Evolutionary conservation across 1,284 basidiomycete genomes (phyloP).

Genomic region (Caloboletus inedulis): DNA sequence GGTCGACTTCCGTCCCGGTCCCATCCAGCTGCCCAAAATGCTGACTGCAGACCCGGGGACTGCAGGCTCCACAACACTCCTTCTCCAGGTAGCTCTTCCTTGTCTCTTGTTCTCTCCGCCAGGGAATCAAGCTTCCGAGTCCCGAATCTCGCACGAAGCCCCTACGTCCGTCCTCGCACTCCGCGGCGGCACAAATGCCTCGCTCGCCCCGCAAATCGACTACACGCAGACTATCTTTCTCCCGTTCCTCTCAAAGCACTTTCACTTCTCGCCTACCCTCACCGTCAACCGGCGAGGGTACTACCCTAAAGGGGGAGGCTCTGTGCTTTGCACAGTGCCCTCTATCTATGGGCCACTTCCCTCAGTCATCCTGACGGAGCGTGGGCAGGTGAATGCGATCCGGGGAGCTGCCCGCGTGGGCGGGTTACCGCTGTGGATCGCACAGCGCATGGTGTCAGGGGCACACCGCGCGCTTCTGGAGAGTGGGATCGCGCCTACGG

Average conservation of each 20-base stretch:
- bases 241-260: constrained; percentile 58
- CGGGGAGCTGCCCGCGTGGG: constrained; percentile 60
- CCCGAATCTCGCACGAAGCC: background rate
- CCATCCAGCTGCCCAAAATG: constrained; percentile 40
- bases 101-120: constrained; percentile 54
- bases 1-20: constrained; percentile 52
- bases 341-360: constrained; percentile 42
- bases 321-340: constrained; percentile 45
- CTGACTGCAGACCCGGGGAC: constrained; percentile 61
- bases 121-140: background rate
- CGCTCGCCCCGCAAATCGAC: constrained; percentile 66
- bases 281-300: constrained; percentile 57
- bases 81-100: constrained; percentile 69
- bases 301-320: constrained; percentile 67
- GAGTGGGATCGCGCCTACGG: constrained; percentile 19
- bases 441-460: constrained; percentile 50
- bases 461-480: constrained; percentile 43
- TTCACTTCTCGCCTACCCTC: constrained; percentile 47
- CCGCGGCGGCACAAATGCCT: constrained; percentile 67
- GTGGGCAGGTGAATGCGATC: constrained; percentile 51
- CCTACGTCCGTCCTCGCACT: constrained; percentile 47
- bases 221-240: constrained; percentile 61
- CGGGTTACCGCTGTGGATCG: constrained; percentile 51
- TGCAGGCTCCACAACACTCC: constrained; percentile 65
- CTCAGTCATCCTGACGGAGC: constrained; percentile 47